These are phyloP conservation scores for Purpureocillium takamizusanense DNA, from an alignment of 2,329 filamentous ascomycete genomes.

Conservation along the genomic window DNA sequence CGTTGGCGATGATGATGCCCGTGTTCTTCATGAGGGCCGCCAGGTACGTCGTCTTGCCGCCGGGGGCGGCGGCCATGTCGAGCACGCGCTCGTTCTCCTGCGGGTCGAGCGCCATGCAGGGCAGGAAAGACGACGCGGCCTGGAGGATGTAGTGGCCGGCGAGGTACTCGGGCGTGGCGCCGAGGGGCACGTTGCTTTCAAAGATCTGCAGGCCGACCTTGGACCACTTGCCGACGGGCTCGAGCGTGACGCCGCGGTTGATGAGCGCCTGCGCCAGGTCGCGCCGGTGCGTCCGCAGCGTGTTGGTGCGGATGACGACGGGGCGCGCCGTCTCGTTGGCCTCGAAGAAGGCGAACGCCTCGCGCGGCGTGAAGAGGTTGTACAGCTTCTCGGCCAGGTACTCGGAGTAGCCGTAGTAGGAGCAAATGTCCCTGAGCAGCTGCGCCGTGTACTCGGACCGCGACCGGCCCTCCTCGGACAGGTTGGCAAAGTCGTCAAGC, in stretches of 20 bases:
- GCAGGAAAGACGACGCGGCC: conserved; percentile 91
- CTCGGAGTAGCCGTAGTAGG: conserved; percentile 92
- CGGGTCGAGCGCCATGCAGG: conserved; percentile 92
- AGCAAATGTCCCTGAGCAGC: conserved; percentile 83
- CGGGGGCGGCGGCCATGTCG: conserved; percentile 41
- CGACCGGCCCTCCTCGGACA: conserved; percentile 71
- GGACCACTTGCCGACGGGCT: conserved; percentile 97
- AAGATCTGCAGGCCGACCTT: conserved; percentile 97
- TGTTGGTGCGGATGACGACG: conserved; percentile 95
- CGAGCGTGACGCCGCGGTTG: conserved; percentile 90
- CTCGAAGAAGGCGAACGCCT: conserved; percentile 97
- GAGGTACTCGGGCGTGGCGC: conserved; percentile 94
- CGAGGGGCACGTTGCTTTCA: conserved; percentile 74
- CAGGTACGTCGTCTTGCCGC: conserved; percentile 40
- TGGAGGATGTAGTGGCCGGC: conserved; percentile 97
- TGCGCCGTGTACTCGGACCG: conserved; percentile 82
- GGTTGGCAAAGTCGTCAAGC: conserved; percentile 75
- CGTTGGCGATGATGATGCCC: conserved; percentile 90
- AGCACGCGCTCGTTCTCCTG: conserved; percentile 88
- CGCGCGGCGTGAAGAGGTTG: conserved; percentile 81
- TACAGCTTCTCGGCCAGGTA: conserved; percentile 96
- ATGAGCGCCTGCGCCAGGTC: conserved; percentile 90
- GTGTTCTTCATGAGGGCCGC: conserved; percentile 69
- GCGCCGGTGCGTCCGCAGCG: conserved; percentile 64
- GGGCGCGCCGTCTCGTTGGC: conserved; percentile 93